phyloP scores from a whole-genome alignment of 345 rosid species.

The Populus ilicifolia region DNA sequence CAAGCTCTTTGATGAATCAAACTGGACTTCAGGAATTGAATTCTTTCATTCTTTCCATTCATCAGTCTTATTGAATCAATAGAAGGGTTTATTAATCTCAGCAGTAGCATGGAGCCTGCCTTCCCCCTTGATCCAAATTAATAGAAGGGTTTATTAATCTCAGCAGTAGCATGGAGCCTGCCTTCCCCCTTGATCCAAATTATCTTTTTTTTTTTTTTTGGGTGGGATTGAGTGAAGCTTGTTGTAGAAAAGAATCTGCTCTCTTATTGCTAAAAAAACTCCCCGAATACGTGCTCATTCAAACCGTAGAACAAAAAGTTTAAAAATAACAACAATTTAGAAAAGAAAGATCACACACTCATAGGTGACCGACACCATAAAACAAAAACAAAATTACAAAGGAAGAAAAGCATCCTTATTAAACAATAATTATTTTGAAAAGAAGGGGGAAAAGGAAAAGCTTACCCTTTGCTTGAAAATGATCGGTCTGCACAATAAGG shows the following conservation, averaged over 20 bases:
- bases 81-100: background rate
- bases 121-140: background rate
- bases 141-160: too few species aligned
- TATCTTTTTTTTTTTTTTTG: too few species aligned
- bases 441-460: too few species aligned
- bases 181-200: background rate
- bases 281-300: background rate
- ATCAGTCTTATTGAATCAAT: too few species aligned
- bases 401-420: background rate
- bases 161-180: background rate
- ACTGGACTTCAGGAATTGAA: too few species aligned
- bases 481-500: background rate
- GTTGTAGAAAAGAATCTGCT: background rate
- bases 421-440: too few species aligned
- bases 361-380: background rate
- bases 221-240: too few species aligned
- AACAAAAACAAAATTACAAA: too few species aligned
- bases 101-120: background rate
- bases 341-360: background rate
- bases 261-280: too few species aligned
- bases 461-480: background rate
- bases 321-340: background rate
- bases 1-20: too few species aligned
- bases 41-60: background rate
- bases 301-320: background rate